Evolutionary conservation across 2,329 filamentous ascomycete species (phyloP).

Genomic region (Hymenoscyphus linearis): DNA sequence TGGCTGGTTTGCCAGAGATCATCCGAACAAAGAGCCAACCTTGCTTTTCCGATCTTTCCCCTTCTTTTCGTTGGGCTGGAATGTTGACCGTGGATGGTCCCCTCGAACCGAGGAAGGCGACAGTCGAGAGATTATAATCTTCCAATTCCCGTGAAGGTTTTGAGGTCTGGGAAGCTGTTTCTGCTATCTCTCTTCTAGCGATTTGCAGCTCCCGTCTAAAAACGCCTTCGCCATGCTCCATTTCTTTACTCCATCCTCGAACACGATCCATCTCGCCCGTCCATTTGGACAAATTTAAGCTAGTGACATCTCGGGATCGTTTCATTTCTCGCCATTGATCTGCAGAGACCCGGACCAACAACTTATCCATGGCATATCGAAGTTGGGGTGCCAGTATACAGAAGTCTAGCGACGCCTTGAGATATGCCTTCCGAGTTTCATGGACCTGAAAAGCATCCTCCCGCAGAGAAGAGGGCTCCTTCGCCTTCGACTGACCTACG

Average conservation of each 20-base stretch:
- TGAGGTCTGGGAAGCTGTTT: constrained; percentile 61
- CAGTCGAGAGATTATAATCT: constrained; percentile 84
- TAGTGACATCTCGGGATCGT: constrained; percentile 59
- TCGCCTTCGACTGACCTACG: constrained; percentile 80
- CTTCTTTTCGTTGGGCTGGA: constrained; percentile 46
- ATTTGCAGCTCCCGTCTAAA: constrained; percentile 78
- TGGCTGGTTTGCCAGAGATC: constrained; percentile 78
- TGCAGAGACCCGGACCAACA: constrained; percentile 77
- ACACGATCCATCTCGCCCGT: constrained; percentile 83
- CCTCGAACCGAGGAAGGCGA: constrained; percentile 74
- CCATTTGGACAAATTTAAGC: constrained; percentile 59
- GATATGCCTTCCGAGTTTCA: constrained; percentile 83
- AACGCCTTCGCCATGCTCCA: constrained; percentile 80
- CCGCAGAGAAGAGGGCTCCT: constrained; percentile 83
- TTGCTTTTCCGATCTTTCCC: constrained; percentile 66
- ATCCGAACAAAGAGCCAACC: constrained; percentile 87
- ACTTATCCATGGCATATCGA: constrained; percentile 74
- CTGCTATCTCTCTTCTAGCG: constrained; percentile 77
- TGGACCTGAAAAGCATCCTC: constrained; percentile 96
- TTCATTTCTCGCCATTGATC: constrained; percentile 89
- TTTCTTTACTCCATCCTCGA: constrained; percentile 86
- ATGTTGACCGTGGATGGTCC: constrained; percentile 52
- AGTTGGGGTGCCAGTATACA: constrained; percentile 83
- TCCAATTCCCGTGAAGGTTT: constrained; percentile 89
- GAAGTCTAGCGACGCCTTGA: constrained; percentile 91